Conservation (phyloP, 345 rosid genomes). For the Lepidium sativum region DNA sequence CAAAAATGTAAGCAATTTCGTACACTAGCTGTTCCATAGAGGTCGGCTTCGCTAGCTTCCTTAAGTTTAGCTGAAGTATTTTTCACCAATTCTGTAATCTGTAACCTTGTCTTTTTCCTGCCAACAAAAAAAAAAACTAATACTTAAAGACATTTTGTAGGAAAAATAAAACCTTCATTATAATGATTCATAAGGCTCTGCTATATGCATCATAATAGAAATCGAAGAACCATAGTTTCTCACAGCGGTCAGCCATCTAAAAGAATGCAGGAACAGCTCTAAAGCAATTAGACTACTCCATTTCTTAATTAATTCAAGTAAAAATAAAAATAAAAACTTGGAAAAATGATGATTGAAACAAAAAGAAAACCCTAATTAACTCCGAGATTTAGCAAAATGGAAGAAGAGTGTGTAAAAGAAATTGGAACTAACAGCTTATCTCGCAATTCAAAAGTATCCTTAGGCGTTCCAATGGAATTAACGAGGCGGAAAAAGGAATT, state of each 20-base stretch:
- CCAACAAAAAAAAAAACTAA: not conserved
- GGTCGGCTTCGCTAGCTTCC: constrained; percentile 64
- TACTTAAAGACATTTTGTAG: not conserved
- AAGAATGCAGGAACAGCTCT: not conserved
- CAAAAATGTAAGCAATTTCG: constrained; percentile 18
- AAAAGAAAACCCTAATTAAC: constrained; percentile 3
- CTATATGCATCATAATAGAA: not conserved
- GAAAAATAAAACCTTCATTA: not conserved
- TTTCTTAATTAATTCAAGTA: not conserved
- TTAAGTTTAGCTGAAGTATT: constrained; percentile 60
- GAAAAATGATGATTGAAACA: not conserved
- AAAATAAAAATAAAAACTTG: not conserved
- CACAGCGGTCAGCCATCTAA: not conserved
- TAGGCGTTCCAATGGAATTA: constrained; percentile 63
- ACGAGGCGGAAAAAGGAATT: constrained; percentile 61
- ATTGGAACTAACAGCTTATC: constrained; percentile 44
- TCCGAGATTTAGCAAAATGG: not conserved
- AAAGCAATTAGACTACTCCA: not conserved
- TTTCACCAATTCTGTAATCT: constrained; percentile 52
- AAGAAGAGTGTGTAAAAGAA: not conserved
- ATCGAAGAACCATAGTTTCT: not conserved
- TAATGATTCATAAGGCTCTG: not conserved
- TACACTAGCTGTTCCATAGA: constrained; percentile 39
- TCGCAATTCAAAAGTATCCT: constrained; percentile 59
- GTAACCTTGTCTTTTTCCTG: constrained; percentile 60